phyloP scores from a whole-genome alignment of 108 stramenopile species.

The Cyclotella choctawhatcheeana region DNA sequence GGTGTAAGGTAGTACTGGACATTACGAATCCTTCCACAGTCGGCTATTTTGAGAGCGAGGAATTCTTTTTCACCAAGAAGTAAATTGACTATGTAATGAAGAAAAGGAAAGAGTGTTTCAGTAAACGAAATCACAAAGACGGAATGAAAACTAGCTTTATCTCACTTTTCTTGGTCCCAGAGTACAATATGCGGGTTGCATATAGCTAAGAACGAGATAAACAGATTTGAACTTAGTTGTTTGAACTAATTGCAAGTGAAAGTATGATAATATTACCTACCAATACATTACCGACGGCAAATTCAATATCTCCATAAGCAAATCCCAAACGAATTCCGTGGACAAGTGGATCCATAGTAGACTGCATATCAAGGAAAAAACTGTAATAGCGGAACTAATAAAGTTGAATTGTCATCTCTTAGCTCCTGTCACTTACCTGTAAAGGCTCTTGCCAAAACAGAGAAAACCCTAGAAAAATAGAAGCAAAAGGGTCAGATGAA shows the following conservation, averaged over 20 bases:
- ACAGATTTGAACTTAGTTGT: background rate
- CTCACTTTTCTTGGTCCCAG: constrained; percentile 18
- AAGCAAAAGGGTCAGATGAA: no score
- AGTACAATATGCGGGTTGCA: background rate
- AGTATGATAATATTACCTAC: background rate
- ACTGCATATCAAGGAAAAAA: constrained; percentile 9
- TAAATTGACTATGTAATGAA: background rate
- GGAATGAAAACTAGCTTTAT: background rate
- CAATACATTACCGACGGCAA: background rate
- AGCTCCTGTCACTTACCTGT: no score
- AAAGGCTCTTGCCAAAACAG: no score
- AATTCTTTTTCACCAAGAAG: constrained; percentile 2
- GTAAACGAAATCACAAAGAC: background rate
- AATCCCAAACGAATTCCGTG: constrained; percentile 16
- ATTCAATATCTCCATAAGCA: constrained; percentile 14
- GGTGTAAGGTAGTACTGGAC: background rate
- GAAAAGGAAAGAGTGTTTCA: background rate
- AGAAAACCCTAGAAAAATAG: no score
- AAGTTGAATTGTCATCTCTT: no score
- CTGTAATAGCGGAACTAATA: background rate
- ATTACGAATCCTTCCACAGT: background rate
- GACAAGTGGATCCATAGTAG: constrained; percentile 12
- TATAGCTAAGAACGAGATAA: background rate
- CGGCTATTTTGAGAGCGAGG: background rate
- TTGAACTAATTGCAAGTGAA: background rate